Base-by-base conservation (phyloP, 345 rosid species). In the Gynandropsis gynandra region DNA sequence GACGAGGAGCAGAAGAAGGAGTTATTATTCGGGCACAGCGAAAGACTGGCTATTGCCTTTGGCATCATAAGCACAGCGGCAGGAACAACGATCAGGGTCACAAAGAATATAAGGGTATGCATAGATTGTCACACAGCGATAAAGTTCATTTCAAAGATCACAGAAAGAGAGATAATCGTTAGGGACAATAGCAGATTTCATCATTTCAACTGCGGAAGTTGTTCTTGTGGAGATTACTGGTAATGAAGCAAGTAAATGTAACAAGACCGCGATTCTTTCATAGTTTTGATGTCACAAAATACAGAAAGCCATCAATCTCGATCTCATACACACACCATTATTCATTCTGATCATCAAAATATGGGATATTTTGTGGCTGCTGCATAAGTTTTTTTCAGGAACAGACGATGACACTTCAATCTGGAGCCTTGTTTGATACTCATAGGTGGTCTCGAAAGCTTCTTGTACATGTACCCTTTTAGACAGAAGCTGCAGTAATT, bases 181-280 rank as follows among this genome's bases (percentile, higher is more conserved):
- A 71, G 95, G 59, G 95, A 85, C 58, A 82, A 77, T 55, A 85
- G 77, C 54, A 70, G 89, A 21, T 85, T 89, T 68, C 89, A 80
- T 57, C 93, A 82, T 75, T 85, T 82, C 45, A 74, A 68, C 50
- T 68, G 61, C 59, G 87, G 89, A 9, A 67, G 61, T 47, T 85
- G 93, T 63, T 85, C 89, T 9, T 85, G 93, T 62, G 79, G 80
- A 64, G 89, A 85, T 66, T 85, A 80, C 47, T 89, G 87, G 93
- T 85, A 68, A 74, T 9, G 16, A 45, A 24, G 13, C 4, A 2
- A 24, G 5, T 17, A 5, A 9, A 48, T 5, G n/a, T n/a, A n/a
- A n/a, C n/a, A n/a, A n/a, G n/a, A 24, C 4, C 29, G 5, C 29
- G 29, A 24, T 24, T 24, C 29, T 2, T 24, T 24, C 29, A 24